phyloP scores from a whole-genome alignment of 2,329 filamentous ascomycete genomes.

The Grosmannia penicillata region DNA sequence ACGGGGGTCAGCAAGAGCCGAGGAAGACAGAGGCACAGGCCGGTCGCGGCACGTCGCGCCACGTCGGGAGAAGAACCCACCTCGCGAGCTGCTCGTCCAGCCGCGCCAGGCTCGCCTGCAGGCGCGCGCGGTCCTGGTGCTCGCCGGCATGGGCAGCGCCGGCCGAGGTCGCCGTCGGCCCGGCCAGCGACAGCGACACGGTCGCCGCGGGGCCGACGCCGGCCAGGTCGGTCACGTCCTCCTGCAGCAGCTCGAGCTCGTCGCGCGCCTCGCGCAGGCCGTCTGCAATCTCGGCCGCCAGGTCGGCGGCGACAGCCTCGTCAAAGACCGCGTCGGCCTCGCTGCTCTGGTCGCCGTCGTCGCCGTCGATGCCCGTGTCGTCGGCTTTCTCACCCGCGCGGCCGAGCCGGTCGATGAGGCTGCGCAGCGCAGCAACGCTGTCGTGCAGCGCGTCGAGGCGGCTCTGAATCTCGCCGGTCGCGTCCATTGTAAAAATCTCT shows the following conservation, averaged over 20 bases:
- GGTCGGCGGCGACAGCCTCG: conserved; percentile 48
- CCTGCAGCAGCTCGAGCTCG: conserved; percentile 64
- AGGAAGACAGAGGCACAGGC: neutral
- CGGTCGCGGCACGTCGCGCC: too few species aligned
- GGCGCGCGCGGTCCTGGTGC: conserved; percentile 43
- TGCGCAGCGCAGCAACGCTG: conserved; percentile 40
- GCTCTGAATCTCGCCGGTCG: conserved; percentile 47
- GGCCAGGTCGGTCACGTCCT: conserved; percentile 62
- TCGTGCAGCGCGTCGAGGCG: conserved; percentile 45
- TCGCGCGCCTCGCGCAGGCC: conserved; percentile 66
- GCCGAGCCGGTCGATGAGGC: conserved; percentile 44
- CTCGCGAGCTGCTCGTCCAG: conserved; percentile 55
- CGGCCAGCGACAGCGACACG: neutral
- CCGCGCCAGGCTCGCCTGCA: conserved; percentile 52
- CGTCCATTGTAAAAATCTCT: conserved; percentile 14
- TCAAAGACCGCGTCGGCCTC: conserved; percentile 24
- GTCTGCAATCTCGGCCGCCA: conserved; percentile 68
- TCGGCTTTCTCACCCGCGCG: conserved; percentile 31
- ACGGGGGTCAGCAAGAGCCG: neutral
- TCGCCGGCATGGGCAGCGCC: neutral
- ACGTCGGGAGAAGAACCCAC: conserved; percentile 35
- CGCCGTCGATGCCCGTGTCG: conserved; percentile 7
- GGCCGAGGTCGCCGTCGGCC: neutral
- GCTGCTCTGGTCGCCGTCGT: too few species aligned
- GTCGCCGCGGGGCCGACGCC: too few species aligned